phyloP scores from a whole-genome alignment of 2,329 filamentous ascomycete genomes.

The Pseudogymnoascus sp. region DNA sequence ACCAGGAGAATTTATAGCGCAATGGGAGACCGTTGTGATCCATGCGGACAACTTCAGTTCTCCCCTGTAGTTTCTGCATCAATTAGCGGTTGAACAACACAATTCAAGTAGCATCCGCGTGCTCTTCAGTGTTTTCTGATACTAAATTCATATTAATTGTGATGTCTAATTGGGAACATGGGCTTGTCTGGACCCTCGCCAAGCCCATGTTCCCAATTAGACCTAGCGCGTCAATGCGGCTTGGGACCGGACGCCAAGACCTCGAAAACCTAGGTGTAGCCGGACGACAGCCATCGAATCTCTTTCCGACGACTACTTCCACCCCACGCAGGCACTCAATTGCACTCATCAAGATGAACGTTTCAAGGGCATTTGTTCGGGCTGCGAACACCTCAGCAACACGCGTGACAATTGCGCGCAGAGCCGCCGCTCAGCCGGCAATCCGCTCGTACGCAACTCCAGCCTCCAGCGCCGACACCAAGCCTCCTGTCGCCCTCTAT shows the following conservation, averaged over 20 bases:
- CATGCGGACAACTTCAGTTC: neutral
- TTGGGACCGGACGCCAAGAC: constrained; percentile 9
- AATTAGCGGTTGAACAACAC: neutral
- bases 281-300: constrained; percentile 11
- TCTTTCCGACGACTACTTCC: constrained; percentile 12
- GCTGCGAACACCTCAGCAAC: constrained; percentile 25
- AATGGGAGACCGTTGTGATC: neutral
- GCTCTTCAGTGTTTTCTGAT: neutral
- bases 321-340: constrained; percentile 21
- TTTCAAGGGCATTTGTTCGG: constrained; percentile 28
- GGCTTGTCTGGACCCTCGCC: constrained; percentile 6
- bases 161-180: too few relatives aligned
- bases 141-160: neutral
- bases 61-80: neutral
- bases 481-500: constrained; percentile 85
- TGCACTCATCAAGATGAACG: constrained; percentile 26
- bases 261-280: constrained; percentile 14
- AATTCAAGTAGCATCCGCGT: too few relatives aligned
- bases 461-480: constrained; percentile 51
- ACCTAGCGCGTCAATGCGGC: constrained; percentile 6
- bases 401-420: constrained; percentile 23
- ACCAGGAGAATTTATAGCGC: neutral
- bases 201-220: neutral
- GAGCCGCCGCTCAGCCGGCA: constrained; percentile 49
- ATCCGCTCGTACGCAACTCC: constrained; percentile 70